Percentiles rank a stretch among this genome's conserved stretches.
These are phyloP conservation scores for Ceratonia siliqua DNA, from an alignment of 306 rosid genomes.

Conservation along the genomic window DNA sequence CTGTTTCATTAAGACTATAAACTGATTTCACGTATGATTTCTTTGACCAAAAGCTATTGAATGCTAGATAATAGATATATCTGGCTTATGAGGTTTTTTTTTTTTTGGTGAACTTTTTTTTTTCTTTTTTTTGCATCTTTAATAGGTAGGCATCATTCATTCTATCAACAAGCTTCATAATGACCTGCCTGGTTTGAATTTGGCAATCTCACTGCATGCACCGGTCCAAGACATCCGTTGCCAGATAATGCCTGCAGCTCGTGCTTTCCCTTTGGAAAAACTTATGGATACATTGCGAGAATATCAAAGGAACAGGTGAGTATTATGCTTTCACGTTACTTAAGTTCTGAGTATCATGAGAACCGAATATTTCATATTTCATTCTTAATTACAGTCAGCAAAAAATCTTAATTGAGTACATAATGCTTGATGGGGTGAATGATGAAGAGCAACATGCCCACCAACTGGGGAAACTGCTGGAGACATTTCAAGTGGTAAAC, in stretches of 20 bases:
- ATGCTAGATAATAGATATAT: conserved; percentile 18
- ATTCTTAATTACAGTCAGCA: conserved; percentile 59
- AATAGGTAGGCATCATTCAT: conserved; percentile 89
- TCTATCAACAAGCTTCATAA: conserved; percentile 82
- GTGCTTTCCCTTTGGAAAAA: conserved; percentile 89
- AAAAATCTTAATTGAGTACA: conserved; percentile 93
- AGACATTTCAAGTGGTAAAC: conserved; percentile 86
- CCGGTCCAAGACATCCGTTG: conserved; percentile 92
- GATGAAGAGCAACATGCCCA: conserved; percentile 93
- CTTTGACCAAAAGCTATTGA: conserved; percentile 8
- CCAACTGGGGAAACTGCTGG: conserved; percentile 79
- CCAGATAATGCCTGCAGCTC: conserved; percentile 99
- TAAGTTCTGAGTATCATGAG: conserved; percentile 14
- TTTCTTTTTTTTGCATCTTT: conserved; percentile 19
- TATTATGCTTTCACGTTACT: neutral
- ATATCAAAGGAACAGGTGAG: conserved; percentile 76
- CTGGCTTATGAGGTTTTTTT: conserved; percentile 24
- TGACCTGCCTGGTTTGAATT: conserved; percentile 93
- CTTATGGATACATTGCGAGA: conserved; percentile 83
- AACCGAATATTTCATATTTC: conserved; percentile 16
- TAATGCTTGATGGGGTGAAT: conserved; percentile 94
- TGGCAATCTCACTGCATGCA: conserved; percentile 96
- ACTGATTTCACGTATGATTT: neutral
- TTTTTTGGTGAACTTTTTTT: no score
- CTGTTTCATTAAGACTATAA: neutral